These are phyloP conservation scores for Phaeoacremonium minimum DNA, from an alignment of 2,329 filamentous ascomycete species.

Conservation along the genomic window DNA sequence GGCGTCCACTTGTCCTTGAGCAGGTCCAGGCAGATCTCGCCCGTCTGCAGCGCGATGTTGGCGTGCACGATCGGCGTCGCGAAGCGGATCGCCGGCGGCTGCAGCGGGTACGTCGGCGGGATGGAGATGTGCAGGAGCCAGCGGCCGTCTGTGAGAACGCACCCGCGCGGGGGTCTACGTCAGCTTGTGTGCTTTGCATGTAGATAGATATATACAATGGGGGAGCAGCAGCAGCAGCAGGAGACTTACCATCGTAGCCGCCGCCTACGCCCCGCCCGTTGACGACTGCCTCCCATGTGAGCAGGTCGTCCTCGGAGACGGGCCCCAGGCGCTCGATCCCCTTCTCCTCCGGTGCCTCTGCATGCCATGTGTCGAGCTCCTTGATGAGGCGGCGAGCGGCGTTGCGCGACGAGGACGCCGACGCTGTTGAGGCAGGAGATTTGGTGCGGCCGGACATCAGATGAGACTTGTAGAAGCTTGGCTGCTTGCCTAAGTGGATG, in stretches of 20 bases:
- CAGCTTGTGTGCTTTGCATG: no score
- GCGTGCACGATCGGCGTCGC: slow-evolving; percentile 81
- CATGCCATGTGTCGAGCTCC: slow-evolving; percentile 50
- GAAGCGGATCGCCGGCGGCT: slow-evolving; percentile 75
- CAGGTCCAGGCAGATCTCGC: slow-evolving; percentile 92
- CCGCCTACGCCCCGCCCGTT: slow-evolving; percentile 51
- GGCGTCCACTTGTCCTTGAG: slow-evolving; percentile 78
- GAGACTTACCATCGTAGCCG: slow-evolving; percentile 50
- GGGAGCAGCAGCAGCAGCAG: neutral
- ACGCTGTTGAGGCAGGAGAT: slow-evolving; percentile 12
- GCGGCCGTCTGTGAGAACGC: slow-evolving; percentile 51
- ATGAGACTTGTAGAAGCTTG: no score
- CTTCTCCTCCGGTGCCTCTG: slow-evolving; percentile 41
- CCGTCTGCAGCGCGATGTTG: slow-evolving; percentile 66
- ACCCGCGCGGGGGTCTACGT: neutral
- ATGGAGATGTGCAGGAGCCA: slow-evolving; percentile 80
- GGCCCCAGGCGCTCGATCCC: slow-evolving; percentile 58
- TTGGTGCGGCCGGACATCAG: slow-evolving; percentile 14
- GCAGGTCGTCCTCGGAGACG: slow-evolving; percentile 46
- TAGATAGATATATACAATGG: no score
- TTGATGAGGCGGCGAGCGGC: slow-evolving; percentile 54
- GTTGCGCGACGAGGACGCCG: slow-evolving; percentile 31
- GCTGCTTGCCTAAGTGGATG: no score
- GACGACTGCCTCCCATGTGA: slow-evolving; percentile 56
- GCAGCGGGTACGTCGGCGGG: slow-evolving; percentile 72